These are phyloP conservation scores for Exophiala dermatitidis DNA, from an alignment of 2,329 filamentous ascomycete species.

Conservation along the genomic window DNA sequence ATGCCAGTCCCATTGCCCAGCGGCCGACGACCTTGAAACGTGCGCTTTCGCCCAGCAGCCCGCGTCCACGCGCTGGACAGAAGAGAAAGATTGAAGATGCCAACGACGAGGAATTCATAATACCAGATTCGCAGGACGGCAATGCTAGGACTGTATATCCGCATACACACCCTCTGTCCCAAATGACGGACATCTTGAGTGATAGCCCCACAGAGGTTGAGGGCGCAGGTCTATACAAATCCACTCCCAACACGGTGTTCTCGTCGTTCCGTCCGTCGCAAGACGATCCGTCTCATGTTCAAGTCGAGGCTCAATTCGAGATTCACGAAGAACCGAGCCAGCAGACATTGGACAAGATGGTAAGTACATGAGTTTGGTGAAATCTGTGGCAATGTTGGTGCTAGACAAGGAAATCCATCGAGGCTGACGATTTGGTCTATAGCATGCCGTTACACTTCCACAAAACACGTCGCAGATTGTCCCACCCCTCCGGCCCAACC, in stretches of 20 bases:
- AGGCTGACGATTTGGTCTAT: neutral
- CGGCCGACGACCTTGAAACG: slow-evolving; percentile 5
- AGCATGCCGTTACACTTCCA: slow-evolving; percentile 20
- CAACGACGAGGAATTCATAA: slow-evolving; percentile 5
- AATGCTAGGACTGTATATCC: neutral
- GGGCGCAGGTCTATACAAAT: slow-evolving; percentile 4
- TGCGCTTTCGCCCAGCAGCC: slow-evolving; percentile 7
- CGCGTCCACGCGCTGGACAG: slow-evolving; percentile 21
- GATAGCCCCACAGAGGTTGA: slow-evolving; percentile 12
- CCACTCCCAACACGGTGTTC: slow-evolving; percentile 12
- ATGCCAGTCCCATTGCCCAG: slow-evolving; percentile 1
- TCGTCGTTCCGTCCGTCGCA: slow-evolving; percentile 23
- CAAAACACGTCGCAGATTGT: slow-evolving; percentile 21
- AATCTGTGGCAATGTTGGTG: neutral
- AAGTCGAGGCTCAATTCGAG: slow-evolving; percentile 24
- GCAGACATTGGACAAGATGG: slow-evolving; percentile 25
- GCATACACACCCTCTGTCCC: slow-evolving; percentile 8
- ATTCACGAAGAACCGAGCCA: slow-evolving; percentile 28
- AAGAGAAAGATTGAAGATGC: slow-evolving; percentile 24
- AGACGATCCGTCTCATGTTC: slow-evolving; percentile 13
- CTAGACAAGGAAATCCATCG: no score
- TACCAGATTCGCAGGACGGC: slow-evolving; percentile 8
- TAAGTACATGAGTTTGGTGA: neutral
- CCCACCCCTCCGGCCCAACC: slow-evolving; percentile 13
- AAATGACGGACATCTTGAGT: slow-evolving; percentile 17